phyloP scores from a whole-genome alignment of 306 rosid species.

The Pyrus betulifolia region DNA sequence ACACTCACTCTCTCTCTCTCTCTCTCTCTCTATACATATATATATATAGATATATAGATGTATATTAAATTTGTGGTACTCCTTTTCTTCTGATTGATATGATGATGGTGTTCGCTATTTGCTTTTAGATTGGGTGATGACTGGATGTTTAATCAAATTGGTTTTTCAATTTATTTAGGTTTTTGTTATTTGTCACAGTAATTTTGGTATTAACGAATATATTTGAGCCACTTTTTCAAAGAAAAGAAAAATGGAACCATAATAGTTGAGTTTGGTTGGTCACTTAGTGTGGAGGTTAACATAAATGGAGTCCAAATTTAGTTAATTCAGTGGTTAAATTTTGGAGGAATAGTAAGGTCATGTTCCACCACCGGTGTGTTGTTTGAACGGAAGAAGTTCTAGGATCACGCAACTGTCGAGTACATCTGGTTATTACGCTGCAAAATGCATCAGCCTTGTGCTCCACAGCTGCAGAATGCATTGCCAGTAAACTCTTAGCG shows the following conservation, averaged over 20 bases:
- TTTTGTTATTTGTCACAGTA: neutral
- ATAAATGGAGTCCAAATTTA: neutral
- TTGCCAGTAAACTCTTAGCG: neutral
- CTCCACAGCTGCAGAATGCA: neutral
- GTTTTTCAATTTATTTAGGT: neutral
- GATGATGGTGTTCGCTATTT: neutral
- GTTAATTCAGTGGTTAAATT: neutral
- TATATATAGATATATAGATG: neutral
- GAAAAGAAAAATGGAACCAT: neutral
- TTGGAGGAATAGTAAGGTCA: neutral
- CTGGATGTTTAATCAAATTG: no score
- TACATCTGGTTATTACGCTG: neutral
- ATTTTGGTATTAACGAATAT: neutral
- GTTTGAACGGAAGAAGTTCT: neutral
- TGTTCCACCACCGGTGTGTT: neutral
- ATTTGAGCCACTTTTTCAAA: neutral
- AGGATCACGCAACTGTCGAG: neutral
- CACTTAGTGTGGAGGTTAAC: neutral
- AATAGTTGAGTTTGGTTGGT: neutral
- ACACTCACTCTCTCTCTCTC: neutral
- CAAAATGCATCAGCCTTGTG: neutral
- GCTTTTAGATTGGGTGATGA: neutral
- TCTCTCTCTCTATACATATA: neutral
- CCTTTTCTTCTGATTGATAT: neutral
- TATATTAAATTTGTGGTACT: neutral